Conservation (phyloP, 345 rosid genomes). For the Lumnitzera littorea region DNA sequence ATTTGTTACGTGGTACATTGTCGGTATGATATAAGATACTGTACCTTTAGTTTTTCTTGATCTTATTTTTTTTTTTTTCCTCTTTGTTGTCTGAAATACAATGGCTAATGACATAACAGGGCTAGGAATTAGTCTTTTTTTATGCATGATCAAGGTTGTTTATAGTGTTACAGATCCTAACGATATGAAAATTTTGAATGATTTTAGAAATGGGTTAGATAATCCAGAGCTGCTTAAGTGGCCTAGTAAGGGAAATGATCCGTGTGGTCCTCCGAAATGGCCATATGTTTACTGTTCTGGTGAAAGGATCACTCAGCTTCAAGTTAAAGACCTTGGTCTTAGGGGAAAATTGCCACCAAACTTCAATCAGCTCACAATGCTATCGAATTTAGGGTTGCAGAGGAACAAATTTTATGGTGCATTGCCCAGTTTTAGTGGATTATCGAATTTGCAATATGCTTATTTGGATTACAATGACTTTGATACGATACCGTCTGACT, state of each 20-base stretch:
- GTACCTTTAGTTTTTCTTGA: too few relatives aligned
- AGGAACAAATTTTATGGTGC: slow-evolving; percentile 33
- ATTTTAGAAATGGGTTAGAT: slow-evolving; percentile 38
- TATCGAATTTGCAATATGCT: slow-evolving; percentile 31
- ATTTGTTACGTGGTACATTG: slow-evolving; percentile 10
- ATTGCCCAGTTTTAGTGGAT: slow-evolving; percentile 36
- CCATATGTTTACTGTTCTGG: slow-evolving; percentile 40
- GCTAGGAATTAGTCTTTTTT: slow-evolving; percentile 9
- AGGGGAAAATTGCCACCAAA: slow-evolving; percentile 32
- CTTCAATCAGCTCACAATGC: slow-evolving; percentile 32
- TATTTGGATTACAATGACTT: slow-evolving; percentile 38
- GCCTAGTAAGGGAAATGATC: slow-evolving; percentile 36
- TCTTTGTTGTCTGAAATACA: not conserved
- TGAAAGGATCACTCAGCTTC: slow-evolving; percentile 38
- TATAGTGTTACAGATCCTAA: slow-evolving; percentile 28
- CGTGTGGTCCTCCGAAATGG: slow-evolving; percentile 51
- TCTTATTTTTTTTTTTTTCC: not conserved
- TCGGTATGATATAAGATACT: not conserved
- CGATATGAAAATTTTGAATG: slow-evolving; percentile 36
- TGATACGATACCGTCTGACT: slow-evolving; percentile 35
- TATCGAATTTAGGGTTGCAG: slow-evolving; percentile 44
- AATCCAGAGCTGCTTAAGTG: slow-evolving; percentile 47
- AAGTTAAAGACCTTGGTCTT: slow-evolving; percentile 38
- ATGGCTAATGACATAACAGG: not conserved
- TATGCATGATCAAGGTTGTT: slow-evolving; percentile 15